Evolutionary conservation across 495 filamentous ascomycete species (phyloP).

Genomic region (Hyaloscypha hepaticicola): DNA sequence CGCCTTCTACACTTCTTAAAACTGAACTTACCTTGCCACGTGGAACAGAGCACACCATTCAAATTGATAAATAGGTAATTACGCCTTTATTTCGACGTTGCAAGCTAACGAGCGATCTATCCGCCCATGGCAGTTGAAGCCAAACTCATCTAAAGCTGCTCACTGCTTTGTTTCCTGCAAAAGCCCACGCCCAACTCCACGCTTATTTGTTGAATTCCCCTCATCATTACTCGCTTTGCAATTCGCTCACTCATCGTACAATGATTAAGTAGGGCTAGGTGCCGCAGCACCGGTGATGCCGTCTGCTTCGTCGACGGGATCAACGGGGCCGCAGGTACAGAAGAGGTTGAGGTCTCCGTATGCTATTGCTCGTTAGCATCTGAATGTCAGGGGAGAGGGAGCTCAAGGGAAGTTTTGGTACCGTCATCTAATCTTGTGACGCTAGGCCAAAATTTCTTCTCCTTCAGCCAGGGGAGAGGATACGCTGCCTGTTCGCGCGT

Average conservation of each 20-base stretch:
- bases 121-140: slow-evolving; percentile 28
- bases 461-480: slow-evolving; percentile 77
- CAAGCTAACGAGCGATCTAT: not conserved
- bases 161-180: not conserved
- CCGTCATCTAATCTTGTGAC: slow-evolving; percentile 90
- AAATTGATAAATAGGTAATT: too few species aligned
- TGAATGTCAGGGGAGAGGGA: not conserved
- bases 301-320: slow-evolving; percentile 35
- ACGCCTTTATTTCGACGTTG: too few species aligned
- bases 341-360: slow-evolving; percentile 93
- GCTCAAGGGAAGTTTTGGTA: slow-evolving; percentile 40
- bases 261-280: slow-evolving; percentile 31
- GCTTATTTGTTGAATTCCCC: slow-evolving; percentile 14
- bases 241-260: not conserved
- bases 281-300: slow-evolving; percentile 36
- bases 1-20: too few species aligned
- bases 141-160: slow-evolving; percentile 12
- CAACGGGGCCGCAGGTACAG: slow-evolving; percentile 90
- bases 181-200: slow-evolving; percentile 13
- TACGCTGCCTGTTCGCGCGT: slow-evolving; percentile 83
- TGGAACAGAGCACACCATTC: too few species aligned
- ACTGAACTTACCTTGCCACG: too few species aligned
- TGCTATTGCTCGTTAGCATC: slow-evolving; percentile 53
- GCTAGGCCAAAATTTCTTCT: slow-evolving; percentile 98
- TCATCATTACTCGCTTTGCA: slow-evolving; percentile 1